Base-by-base conservation (phyloP, 106 monocot species). In the Gastrodia elata region DNA sequence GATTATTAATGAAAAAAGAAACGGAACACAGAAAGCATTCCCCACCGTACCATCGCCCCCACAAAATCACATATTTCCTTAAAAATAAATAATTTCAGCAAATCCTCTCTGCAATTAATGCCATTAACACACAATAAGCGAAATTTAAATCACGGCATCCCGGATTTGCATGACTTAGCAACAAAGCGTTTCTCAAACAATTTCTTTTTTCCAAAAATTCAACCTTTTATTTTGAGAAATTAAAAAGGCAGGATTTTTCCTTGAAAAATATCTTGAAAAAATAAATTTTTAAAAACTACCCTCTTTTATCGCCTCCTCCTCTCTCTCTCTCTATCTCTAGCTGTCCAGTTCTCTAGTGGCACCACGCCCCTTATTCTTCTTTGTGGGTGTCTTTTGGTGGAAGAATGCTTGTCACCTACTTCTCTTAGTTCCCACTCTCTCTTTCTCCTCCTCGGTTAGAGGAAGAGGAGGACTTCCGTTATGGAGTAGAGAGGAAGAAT, bases 371-470 rank as follows among this genome's bases (percentile, higher is more conserved):
- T 37, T 67, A 38, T 67, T 37, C 67, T 36, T 38, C 9, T 61
- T 67, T 38, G 38, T 67, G 67, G 67, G 34, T 67, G 32, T 20
- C 67, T 67, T 67, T 67, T 67, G 67, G 37, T 67, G 67, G 67
- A 38, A 67, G 67, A 38, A 67, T 67, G 37, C 67, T 67, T 67
- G 67, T 67, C 67, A 67, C 67, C n/a, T 67, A 67, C 67, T 67
- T 37, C 67, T 67, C 37, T 67, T 67, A 67, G 67, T 67, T 67
- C 34, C 34, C 67, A 35, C 67, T 38, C 67, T 15, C 37, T 67
- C 34, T 67, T 37, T 20, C 67, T 38, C 34, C 9, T 22, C 37
- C 27, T 37, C 8, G 3, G 3, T 67, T 64, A 37, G 67, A 38
- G 67, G 67, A 67, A 67, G 67, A 67, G 38, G 65, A 67, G 37